Evolutionary conservation across 495 filamentous ascomycete genomes (phyloP).

Genomic region (Xanthoparmelia taractica): DNA sequence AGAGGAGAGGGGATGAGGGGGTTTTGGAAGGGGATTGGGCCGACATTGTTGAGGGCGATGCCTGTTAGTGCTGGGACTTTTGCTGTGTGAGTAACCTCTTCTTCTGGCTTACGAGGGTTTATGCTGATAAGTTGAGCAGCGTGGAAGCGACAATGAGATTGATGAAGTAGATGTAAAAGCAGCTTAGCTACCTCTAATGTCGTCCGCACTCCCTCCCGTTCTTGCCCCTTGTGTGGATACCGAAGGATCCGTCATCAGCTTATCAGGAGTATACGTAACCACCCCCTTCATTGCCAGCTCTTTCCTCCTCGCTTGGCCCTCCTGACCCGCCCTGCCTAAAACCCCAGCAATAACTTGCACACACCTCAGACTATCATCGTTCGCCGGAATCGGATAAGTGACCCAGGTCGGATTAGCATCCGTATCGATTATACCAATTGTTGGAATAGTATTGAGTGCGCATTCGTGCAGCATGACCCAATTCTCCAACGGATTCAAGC

Average conservation of each 20-base stretch:
- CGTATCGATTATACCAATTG: constrained; percentile 90
- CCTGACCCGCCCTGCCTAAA: constrained; percentile 74
- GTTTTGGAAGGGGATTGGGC: constrained; percentile 93
- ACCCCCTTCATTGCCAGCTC: constrained; percentile 52
- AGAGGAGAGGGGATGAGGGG: constrained; percentile 66
- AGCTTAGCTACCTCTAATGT: neutral
- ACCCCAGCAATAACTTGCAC: constrained; percentile 75
- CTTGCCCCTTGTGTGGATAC: constrained; percentile 1
- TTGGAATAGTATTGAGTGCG: constrained; percentile 77
- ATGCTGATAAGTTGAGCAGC: constrained; percentile 2
- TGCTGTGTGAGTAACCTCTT: constrained; percentile 49
- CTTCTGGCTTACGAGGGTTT: neutral
- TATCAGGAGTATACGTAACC: constrained; percentile 45
- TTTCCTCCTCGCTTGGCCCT: constrained; percentile 59
- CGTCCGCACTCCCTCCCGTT: constrained; percentile 7
- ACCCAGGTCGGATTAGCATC: constrained; percentile 88
- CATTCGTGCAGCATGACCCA: constrained; percentile 85
- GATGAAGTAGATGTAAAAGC: constrained; percentile 5
- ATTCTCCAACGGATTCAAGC: constrained; percentile 88
- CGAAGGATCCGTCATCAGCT: neutral
- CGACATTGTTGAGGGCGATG: constrained; percentile 94
- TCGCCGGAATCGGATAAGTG: constrained; percentile 93
- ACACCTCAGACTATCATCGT: constrained; percentile 87
- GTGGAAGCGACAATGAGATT: constrained; percentile 26
- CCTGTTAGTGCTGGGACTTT: constrained; percentile 96